Evolutionary conservation across 140 eudicot genomes (phyloP).

Genomic region (Oenanthe javanica): DNA sequence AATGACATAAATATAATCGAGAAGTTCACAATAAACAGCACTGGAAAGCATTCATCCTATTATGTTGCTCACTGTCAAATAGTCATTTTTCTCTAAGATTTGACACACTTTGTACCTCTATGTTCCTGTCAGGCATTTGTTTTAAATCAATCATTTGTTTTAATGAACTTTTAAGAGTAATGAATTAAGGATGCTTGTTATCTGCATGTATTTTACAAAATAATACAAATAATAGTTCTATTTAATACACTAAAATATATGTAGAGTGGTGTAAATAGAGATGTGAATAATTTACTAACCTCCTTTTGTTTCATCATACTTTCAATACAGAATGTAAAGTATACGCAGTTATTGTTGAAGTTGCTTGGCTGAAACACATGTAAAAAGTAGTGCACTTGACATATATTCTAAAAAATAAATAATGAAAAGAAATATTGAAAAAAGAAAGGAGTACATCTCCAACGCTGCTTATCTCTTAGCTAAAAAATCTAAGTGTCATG

Average conservation of each 20-base stretch:
- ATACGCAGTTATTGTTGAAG: background rate
- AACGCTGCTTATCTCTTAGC: no score
- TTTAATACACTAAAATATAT: background rate
- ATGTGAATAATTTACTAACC: background rate
- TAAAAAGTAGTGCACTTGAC: background rate
- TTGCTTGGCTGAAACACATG: constrained; percentile 5
- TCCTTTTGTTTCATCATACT: background rate
- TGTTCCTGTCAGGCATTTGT: background rate
- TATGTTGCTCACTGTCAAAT: background rate
- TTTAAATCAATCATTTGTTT: background rate
- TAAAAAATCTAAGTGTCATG: no score
- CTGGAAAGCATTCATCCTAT: background rate
- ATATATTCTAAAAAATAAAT: background rate
- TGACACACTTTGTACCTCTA: constrained; percentile 1
- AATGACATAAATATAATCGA: no score
- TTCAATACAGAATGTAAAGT: background rate
- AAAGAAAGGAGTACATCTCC: background rate
- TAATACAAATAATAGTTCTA: background rate
- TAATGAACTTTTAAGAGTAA: background rate
- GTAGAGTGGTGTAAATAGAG: background rate
- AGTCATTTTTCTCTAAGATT: background rate
- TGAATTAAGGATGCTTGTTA: background rate
- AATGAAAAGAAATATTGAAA: background rate
- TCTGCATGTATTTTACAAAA: background rate
- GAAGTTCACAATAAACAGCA: background rate